These are phyloP conservation scores for Ormosia semicastrata DNA, from an alignment of 306 rosid species.

Conservation along the genomic window DNA sequence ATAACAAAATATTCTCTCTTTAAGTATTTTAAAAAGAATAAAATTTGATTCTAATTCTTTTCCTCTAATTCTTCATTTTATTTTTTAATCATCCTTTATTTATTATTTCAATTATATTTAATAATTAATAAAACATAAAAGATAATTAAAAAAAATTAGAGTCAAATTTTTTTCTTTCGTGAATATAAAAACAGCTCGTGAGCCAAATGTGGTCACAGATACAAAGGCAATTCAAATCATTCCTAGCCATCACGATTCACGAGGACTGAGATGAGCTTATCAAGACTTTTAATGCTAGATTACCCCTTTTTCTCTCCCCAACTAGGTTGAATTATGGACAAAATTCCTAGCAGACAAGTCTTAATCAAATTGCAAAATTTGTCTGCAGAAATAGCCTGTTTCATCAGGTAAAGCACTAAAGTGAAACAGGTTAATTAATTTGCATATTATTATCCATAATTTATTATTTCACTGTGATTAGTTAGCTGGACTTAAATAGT, in stretches of 20 bases:
- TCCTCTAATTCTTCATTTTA: too few species aligned
- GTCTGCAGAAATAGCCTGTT: background rate
- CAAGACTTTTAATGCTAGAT: background rate
- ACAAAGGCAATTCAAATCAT: background rate
- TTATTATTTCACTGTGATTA: background rate
- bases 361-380: background rate
- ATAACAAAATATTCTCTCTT: too few species aligned
- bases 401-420: background rate
- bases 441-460: background rate
- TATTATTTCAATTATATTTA: too few species aligned
- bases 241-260: background rate
- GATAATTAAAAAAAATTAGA: too few species aligned
- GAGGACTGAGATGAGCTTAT: background rate
- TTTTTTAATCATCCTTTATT: too few species aligned
- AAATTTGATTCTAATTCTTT: too few species aligned
- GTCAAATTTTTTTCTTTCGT: too few species aligned
- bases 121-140: too few species aligned
- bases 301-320: background rate
- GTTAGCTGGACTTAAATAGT: constrained; percentile 7
- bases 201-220: too few species aligned
- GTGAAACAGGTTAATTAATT: background rate
- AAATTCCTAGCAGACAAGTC: background rate
- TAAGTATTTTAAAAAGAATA: too few species aligned
- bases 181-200: too few species aligned
- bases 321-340: background rate